Conservation (phyloP, 352 stramenopile genomes). For the Blastocystis hominis region DNA sequence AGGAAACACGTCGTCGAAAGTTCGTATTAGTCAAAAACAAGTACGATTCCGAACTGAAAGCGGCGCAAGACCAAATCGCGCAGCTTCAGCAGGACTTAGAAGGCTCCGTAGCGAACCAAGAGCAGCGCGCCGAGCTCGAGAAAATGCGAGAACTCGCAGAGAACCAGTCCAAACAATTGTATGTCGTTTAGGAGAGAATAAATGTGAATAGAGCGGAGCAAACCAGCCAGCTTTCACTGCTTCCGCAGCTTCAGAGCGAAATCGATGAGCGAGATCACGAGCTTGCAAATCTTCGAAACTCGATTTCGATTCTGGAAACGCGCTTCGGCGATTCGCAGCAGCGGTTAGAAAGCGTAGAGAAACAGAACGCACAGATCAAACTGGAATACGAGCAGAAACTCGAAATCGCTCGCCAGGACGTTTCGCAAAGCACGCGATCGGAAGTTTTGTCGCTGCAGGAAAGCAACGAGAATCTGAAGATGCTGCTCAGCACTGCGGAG, state of each 20-base stretch:
- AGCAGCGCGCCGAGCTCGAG: neutral
- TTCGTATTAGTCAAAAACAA: constrained; percentile 50
- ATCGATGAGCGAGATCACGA: neutral
- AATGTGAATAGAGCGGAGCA: neutral
- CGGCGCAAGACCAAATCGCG: neutral
- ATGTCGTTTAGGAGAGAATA: neutral
- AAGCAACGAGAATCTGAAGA: constrained; percentile 31
- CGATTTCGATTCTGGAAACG: neutral
- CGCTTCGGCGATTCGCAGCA: neutral
- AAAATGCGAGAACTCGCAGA: neutral
- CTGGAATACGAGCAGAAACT: neutral
- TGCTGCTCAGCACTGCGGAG: constrained; percentile 11
- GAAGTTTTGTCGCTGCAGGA: neutral
- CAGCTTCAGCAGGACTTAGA: neutral
- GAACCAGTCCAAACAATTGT: neutral
- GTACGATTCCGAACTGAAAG: constrained; percentile 21
- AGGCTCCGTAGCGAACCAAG: neutral
- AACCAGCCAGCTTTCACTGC: neutral
- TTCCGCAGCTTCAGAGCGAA: neutral
- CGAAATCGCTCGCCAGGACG: neutral
- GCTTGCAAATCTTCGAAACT: neutral
- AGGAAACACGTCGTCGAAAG: constrained; percentile 15
- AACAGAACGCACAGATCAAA: neutral
- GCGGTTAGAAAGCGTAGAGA: neutral
- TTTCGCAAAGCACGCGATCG: neutral